A percentile compares a stretch with the other conserved stretches of the same genome.
Conservation (phyloP, 2,329 filamentous ascomycete genomes). For the Penicillium hesseltinei region DNA sequence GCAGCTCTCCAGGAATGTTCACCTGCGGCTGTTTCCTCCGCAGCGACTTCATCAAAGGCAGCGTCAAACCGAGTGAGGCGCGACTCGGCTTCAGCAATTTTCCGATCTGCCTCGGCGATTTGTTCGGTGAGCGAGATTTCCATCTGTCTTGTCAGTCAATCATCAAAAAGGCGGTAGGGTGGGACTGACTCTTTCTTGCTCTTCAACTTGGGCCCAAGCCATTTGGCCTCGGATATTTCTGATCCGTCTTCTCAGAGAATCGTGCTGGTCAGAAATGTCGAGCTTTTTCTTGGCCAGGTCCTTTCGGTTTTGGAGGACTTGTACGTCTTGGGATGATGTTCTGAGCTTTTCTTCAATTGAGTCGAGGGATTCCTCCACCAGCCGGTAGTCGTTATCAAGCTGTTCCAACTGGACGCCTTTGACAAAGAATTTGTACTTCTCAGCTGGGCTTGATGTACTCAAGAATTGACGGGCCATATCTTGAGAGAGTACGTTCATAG, state of each 20-base stretch:
- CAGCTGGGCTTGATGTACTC: constrained; percentile 73
- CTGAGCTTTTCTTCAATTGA: constrained; percentile 64
- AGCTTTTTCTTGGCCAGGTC: constrained; percentile 65
- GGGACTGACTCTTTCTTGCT: constrained; percentile 60
- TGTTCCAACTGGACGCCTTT: constrained; percentile 92
- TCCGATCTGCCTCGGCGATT: constrained; percentile 41
- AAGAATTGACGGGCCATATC: constrained; percentile 93
- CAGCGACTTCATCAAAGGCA: constrained; percentile 46
- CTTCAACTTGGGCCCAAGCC: constrained; percentile 83
- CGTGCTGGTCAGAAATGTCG: constrained; percentile 64
- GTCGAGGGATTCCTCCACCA: constrained; percentile 77
- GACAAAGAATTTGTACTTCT: constrained; percentile 96
- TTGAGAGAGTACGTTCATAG: constrained; percentile 91
- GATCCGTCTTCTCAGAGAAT: constrained; percentile 61
- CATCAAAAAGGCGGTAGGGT: background rate
- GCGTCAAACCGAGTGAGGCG: constrained; percentile 47
- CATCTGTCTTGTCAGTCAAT: constrained; percentile 24
- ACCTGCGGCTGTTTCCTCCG: constrained; percentile 40
- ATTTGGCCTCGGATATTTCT: constrained; percentile 63
- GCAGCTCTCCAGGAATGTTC: constrained; percentile 46
- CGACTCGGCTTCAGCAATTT: constrained; percentile 49
- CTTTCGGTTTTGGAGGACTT: constrained; percentile 55
- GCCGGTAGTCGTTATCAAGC: constrained; percentile 83
- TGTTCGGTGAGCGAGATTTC: constrained; percentile 38
- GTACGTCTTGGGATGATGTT: constrained; percentile 62